Base-by-base conservation (phyloP, 2,329 filamentous ascomycete genomes). In the Phialophora verrucosa region DNA sequence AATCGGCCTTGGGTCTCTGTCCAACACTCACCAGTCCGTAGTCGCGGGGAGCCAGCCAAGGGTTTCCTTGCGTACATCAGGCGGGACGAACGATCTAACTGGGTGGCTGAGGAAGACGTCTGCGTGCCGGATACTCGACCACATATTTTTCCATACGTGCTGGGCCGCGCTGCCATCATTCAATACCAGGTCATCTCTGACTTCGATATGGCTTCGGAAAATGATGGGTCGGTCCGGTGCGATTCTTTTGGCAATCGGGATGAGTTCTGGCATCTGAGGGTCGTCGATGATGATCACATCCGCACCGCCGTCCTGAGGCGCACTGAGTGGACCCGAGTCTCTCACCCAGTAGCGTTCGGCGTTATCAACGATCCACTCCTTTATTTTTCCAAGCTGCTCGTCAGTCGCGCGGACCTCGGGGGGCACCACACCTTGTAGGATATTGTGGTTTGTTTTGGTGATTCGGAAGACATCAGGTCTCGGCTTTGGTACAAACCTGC, bases 401-500 rank as follows among this genome's bases (percentile, higher is more conserved):
- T 81, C 72, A 0, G 83, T 86, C 35, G 94, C 82, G n/a, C 87
- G 84, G 71, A 91, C 85, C 2, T 86, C 84, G 0, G 87, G 85
- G 29, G 84, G 82, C 49, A 88, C 87, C 50, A 93, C 91, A 8
- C 91, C 91, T 78, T 95, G 91, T 2, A 95, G 86, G 70, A 94
- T 93, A 78, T 95, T 95, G 85, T 95, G 91, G 72, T 93, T 90
- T 71, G 90, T 93, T 80, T 95, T 95, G 71, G 91, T 95, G 77
- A 92, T 90, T 59, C 91, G 85, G 78, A 95, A 95, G 11, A 94
- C 88, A 17, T 90, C 88, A 2, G 90, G 90, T 59, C 90, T 88
- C 25, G 91, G 91, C 76, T 92, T 92, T 6, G 91, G 91, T 0
- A 94, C 91, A 67, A 85, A 87, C 83, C 84, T 86, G 53, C 35